phyloP scores from a whole-genome alignment of 345 rosid species.

The Citrus maxima region DNA sequence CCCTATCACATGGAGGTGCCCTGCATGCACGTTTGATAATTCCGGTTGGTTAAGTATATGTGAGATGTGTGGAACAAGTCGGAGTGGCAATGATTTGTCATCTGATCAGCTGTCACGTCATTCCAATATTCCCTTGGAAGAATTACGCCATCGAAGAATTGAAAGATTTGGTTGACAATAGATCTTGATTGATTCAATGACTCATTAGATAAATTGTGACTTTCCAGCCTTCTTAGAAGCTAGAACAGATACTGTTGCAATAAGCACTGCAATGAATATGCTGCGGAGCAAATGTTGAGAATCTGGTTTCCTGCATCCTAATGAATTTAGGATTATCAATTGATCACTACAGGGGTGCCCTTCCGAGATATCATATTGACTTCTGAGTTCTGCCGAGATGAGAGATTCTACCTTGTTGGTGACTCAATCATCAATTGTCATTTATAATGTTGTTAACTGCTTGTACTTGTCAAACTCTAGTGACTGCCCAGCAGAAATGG shows the following conservation, averaged over 20 bases:
- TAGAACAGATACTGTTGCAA: not conserved
- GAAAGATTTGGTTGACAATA: slow-evolving; percentile 63
- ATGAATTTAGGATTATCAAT: not conserved
- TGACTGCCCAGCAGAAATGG: not conserved
- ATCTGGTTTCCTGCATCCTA: not conserved
- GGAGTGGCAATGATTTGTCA: slow-evolving; percentile 33
- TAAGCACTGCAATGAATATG: not conserved
- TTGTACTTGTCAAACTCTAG: not conserved
- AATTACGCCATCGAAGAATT: slow-evolving; percentile 74
- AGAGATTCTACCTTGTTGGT: not conserved
- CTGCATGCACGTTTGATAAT: slow-evolving; percentile 84
- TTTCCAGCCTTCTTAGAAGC: not conserved
- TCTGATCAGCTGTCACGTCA: slow-evolving; percentile 18
- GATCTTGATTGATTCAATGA: not conserved
- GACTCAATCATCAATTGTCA: not conserved
- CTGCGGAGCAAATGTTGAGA: not conserved
- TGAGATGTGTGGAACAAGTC: slow-evolving; percentile 81
- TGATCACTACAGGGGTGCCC: not conserved
- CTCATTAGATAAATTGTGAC: not conserved
- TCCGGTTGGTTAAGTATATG: slow-evolving; percentile 52
- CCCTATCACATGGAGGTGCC: slow-evolving; percentile 74
- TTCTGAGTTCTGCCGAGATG: not conserved
- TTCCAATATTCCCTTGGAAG: slow-evolving; percentile 57
- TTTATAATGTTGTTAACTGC: not conserved
- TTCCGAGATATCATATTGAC: not conserved